Conservation (phyloP, 108 stramenopile species). For the Skeletonema marinoi region DNA sequence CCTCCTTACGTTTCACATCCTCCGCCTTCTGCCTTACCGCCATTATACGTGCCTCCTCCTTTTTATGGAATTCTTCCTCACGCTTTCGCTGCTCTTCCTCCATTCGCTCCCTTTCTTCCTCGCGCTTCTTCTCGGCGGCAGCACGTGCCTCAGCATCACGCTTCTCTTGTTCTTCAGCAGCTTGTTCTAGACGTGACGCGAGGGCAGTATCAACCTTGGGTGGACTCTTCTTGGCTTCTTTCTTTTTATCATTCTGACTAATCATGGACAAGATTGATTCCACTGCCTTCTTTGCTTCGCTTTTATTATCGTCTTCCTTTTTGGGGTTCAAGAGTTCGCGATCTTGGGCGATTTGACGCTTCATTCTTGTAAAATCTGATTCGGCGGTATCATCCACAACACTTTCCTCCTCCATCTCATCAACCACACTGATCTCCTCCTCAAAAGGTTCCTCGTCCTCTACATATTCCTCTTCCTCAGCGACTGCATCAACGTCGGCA, state of each 20-base stretch:
- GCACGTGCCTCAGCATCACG: conserved; percentile 35
- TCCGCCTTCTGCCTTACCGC: conserved; percentile 39
- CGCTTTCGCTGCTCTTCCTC: conserved; percentile 33
- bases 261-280: conserved; percentile 44
- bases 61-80: conserved; percentile 33
- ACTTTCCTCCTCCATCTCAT: neutral
- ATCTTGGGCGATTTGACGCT: conserved; percentile 35
- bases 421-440: neutral
- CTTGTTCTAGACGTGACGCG: conserved; percentile 52
- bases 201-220: conserved; percentile 27
- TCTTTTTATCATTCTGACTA: conserved; percentile 17
- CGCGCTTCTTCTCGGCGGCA: conserved; percentile 32
- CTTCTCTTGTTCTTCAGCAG: conserved; percentile 53
- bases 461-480: conserved; percentile 12
- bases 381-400: neutral
- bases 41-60: conserved; percentile 38
- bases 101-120: conserved; percentile 22
- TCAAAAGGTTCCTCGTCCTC: conserved; percentile 1
- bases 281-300: conserved; percentile 33
- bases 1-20: conserved; percentile 18
- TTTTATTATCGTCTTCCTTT: conserved; percentile 10
- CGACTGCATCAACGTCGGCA: conserved; percentile 2
- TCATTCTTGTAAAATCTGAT: conserved; percentile 31
- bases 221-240: conserved; percentile 7
- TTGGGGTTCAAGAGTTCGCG: conserved; percentile 28